A percentile compares a stretch with the other conserved stretches of the same genome.
Evolutionary conservation across 495 filamentous ascomycete species (phyloP).

Genomic region (Penicillium robsamsonii): DNA sequence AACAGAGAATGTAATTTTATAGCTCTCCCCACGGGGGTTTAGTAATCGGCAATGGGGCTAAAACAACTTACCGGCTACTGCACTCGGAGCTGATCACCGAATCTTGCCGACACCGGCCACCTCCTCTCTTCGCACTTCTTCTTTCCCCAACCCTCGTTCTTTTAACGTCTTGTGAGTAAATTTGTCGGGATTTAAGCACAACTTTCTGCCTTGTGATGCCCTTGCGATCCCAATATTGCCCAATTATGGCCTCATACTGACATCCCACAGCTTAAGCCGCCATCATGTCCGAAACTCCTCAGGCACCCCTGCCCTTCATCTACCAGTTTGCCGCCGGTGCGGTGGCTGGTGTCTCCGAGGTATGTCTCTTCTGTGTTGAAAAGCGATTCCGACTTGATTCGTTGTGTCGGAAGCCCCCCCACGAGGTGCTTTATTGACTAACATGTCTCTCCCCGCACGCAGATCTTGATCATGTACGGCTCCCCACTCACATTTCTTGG

Average conservation of each 20-base stretch:
- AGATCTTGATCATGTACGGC: slow-evolving; percentile 85
- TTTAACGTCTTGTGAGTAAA: slow-evolving; percentile 16
- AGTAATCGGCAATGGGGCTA: slow-evolving; percentile 18
- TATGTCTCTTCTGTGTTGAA: slow-evolving; percentile 36
- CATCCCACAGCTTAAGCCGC: slow-evolving; percentile 17
- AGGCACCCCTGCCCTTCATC: slow-evolving; percentile 73
- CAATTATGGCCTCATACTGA: slow-evolving; percentile 2
- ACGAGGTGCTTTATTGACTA: slow-evolving; percentile 17
- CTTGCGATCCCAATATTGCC: background rate
- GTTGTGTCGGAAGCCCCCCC: background rate
- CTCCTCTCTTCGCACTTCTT: slow-evolving; percentile 14
- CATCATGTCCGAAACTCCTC: slow-evolving; percentile 56
- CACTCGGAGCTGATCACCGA: slow-evolving; percentile 22
- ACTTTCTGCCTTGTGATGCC: too few relatives aligned
- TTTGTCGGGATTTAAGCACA: too few relatives aligned
- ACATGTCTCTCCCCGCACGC: slow-evolving; percentile 34
- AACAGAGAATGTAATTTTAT: slow-evolving; percentile 1
- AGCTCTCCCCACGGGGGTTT: slow-evolving; percentile 19
- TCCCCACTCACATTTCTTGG: slow-evolving; percentile 6
- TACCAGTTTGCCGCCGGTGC: slow-evolving; percentile 89
- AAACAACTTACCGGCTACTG: slow-evolving; percentile 10
- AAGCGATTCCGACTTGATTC: background rate
- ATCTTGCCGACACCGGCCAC: slow-evolving; percentile 26
- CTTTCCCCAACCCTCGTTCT: slow-evolving; percentile 18
- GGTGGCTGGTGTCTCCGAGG: slow-evolving; percentile 89